Evolutionary conservation across 169 alveolate genomes (phyloP), one percentile per base, ranked within the genome.

Genomic region (Plasmodium adleri): DNA sequence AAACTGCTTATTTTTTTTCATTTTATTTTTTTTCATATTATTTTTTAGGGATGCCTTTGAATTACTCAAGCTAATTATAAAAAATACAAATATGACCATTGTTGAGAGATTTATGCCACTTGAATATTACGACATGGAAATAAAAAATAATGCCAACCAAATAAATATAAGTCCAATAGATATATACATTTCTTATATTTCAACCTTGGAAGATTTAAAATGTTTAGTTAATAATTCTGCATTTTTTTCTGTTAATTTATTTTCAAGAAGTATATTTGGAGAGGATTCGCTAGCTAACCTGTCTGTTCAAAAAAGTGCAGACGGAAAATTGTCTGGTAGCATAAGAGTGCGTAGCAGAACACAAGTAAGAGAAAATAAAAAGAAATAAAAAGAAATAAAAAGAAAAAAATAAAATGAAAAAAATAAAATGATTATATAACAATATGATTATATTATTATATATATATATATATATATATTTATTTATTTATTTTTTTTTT

Each of bases 231-330:
- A 87, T 45, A 94, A 92, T 32, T 88, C 93, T 1, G 94, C 96
- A 15, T 98, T 97, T 92, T 93, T 98, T 70, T 98, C 98, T 3
- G 94, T 96, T 4, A 98, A 97, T 86, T 93, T 98, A 70, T 97
- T 95, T 92, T 95, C 97, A 47, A 94, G 97, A 85, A 97, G 98
- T 43, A 95, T 95, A 66, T 96, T 95, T 78, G 98, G 96, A 24
- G 99, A 98, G 88, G 99, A 97, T 76, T 98, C 99, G 26, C 88
- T 98, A 5, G 96, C 97, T 54, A 98, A 97, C 78, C 47, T 98
- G 20, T 95, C 98, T 47, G 71, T 94, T 13, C 94, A 88, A 20
- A 90, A 88, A 90, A 90, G 90, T 86, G 24, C 67, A 3, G 90
- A 94, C 39, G 92, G 93, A 10, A 74, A 76, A 9, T 88, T 88